These are phyloP conservation scores for Trichophyton equinum DNA, from an alignment of 2,329 filamentous ascomycete species.

Conservation along the genomic window DNA sequence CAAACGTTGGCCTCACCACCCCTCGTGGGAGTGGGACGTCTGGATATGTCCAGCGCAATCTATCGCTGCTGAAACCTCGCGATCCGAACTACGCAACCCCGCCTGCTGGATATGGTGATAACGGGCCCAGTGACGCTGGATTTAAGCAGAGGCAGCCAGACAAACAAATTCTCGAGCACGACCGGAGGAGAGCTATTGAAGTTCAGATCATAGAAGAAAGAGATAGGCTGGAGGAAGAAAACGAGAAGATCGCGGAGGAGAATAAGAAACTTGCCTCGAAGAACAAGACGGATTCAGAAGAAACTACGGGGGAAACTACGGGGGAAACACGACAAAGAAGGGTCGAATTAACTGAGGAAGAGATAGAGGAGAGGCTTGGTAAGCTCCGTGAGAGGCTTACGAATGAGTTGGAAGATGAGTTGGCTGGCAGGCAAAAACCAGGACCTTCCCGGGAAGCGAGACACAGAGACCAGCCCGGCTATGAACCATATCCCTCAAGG, in stretches of 20 bases:
- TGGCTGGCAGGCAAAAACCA: constrained; percentile 18
- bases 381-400: constrained; percentile 52
- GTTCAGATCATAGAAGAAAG: constrained; percentile 84
- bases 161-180: constrained; percentile 85
- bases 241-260: constrained; percentile 57
- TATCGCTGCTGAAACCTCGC: constrained; percentile 74
- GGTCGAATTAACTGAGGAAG: constrained; percentile 55
- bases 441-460: not conserved
- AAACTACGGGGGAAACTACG: not conserved
- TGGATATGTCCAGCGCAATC: constrained; percentile 93
- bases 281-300: constrained; percentile 9
- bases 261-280: constrained; percentile 32
- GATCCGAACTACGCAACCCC: constrained; percentile 45
- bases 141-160: constrained; percentile 77
- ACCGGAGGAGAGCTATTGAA: constrained; percentile 80
- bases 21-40: constrained; percentile 92
- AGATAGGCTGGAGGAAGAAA: constrained; percentile 81
- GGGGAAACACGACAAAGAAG: constrained; percentile 22
- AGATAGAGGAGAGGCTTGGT: constrained; percentile 69
- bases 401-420: constrained; percentile 40
- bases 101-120: constrained; percentile 34
- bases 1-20: constrained; percentile 91
- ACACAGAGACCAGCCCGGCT: constrained; percentile 5
- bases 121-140: constrained; percentile 40
- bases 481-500: constrained; percentile 5